Conservation (phyloP, 139 green algal species). For the Tetradesmus obliquus region DNA sequence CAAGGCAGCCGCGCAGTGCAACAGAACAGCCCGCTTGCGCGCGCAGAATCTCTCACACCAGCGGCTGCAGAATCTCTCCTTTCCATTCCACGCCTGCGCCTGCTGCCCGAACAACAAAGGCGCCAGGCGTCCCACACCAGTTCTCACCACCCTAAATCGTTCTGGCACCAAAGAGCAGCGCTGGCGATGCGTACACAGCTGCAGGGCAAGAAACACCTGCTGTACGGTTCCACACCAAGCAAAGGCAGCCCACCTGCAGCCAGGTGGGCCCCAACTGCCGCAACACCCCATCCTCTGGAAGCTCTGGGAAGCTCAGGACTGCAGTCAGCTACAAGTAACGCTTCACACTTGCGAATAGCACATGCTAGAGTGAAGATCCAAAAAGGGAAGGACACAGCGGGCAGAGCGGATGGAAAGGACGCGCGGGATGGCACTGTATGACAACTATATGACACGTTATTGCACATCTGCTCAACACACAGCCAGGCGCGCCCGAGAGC, state of each 20-base stretch:
- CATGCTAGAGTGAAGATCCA: background rate
- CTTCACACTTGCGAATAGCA: background rate
- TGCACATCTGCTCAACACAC: slow-evolving; percentile 1
- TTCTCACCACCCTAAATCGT: background rate
- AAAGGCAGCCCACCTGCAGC: background rate
- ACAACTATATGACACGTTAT: background rate
- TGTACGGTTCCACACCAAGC: background rate
- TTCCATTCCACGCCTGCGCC: background rate
- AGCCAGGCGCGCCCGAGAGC: background rate
- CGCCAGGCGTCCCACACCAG: background rate
- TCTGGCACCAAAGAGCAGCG: background rate
- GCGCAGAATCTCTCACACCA: background rate
- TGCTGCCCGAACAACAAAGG: background rate
- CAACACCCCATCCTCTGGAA: background rate
- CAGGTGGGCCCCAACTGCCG: background rate
- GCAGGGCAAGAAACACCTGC: background rate
- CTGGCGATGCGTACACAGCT: background rate
- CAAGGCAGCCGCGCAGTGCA: background rate
- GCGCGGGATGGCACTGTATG: background rate
- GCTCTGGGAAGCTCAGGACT: background rate
- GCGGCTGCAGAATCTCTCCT: background rate
- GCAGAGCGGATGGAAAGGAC: background rate
- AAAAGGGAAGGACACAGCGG: background rate
- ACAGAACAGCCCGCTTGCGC: too few relatives aligned
- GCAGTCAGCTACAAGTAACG: background rate